These are phyloP conservation scores for Hypoxylon sp. DNA, from an alignment of 2,329 filamentous ascomycete species.

Conservation along the genomic window DNA sequence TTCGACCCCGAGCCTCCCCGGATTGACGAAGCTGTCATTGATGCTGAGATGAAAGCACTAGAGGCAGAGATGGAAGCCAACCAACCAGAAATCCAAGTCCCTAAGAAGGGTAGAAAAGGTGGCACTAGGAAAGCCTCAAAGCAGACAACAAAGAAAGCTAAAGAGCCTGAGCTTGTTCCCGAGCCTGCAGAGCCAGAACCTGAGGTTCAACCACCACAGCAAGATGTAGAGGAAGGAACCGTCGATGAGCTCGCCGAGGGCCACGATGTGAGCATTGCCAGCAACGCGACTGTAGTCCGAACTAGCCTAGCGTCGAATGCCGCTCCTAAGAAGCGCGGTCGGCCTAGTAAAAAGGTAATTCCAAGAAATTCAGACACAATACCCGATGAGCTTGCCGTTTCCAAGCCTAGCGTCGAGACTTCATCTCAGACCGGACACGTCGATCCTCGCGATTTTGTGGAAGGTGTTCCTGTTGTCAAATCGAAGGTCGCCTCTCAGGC, in stretches of 20 bases:
- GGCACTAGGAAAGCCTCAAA: conserved; percentile 66
- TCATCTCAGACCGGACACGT: conserved; percentile 39
- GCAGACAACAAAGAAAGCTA: conserved; percentile 63
- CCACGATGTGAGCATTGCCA: conserved; percentile 59
- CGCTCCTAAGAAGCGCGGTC: conserved; percentile 55
- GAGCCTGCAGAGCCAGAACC: conserved; percentile 50
- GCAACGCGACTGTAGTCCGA: conserved; percentile 61
- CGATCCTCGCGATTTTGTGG: conserved; percentile 47
- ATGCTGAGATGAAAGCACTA: conserved; percentile 66
- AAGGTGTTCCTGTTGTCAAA: conserved; percentile 13
- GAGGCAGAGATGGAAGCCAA: conserved; percentile 65
- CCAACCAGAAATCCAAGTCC: conserved; percentile 59
- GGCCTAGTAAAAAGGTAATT: conserved; percentile 54
- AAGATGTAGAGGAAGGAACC: conserved; percentile 47
- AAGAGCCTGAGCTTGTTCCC: conserved; percentile 54
- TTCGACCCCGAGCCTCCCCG: conserved; percentile 65
- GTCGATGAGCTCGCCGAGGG: conserved; percentile 55
- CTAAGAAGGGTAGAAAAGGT: conserved; percentile 70
- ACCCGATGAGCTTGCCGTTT: conserved; percentile 46
- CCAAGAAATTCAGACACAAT: conserved; percentile 52
- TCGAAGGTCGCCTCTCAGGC: conserved; percentile 46
- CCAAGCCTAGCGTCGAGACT: conserved; percentile 41
- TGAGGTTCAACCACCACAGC: conserved; percentile 47
- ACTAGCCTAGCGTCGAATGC: conserved; percentile 51
- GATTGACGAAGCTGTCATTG: conserved; percentile 64